Conservation (phyloP, 2,329 filamentous ascomycete species). For the Apiospora hydei region DNA sequence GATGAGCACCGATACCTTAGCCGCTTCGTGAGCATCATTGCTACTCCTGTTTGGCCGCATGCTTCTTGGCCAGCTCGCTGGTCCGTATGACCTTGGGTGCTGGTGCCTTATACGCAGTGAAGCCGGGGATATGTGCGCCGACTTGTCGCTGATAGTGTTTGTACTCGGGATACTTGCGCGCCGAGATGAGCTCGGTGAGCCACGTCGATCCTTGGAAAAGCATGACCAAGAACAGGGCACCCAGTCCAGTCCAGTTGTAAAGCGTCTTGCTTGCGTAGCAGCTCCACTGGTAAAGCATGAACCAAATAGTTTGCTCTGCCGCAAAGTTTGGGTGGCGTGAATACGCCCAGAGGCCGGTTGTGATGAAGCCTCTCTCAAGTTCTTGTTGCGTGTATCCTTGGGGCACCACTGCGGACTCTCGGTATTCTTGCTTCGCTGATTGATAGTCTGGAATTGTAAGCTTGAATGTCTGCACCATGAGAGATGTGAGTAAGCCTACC, state of each 20-base stretch:
- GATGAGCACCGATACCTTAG: not conserved
- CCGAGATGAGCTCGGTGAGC: constrained; percentile 83
- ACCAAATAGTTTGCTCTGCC: constrained; percentile 91
- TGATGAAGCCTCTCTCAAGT: constrained; percentile 88
- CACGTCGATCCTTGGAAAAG: constrained; percentile 91
- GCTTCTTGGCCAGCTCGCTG: constrained; percentile 56
- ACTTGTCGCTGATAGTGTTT: constrained; percentile 82
- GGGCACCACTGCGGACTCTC: constrained; percentile 74
- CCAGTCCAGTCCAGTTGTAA: constrained; percentile 81
- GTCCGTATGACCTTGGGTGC: constrained; percentile 52
- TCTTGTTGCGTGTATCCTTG: constrained; percentile 71
- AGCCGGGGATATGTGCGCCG: constrained; percentile 79
- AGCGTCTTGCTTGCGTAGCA: constrained; percentile 75
- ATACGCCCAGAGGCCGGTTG: constrained; percentile 84
- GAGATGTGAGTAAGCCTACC: constrained; percentile 51
- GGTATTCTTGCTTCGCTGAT: constrained; percentile 78
- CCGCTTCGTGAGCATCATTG: not conserved
- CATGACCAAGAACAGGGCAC: constrained; percentile 72
- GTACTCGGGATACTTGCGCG: constrained; percentile 89
- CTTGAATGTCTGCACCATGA: not conserved
- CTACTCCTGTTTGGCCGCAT: constrained; percentile 51
- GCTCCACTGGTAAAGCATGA: constrained; percentile 86
- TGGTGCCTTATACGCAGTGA: constrained; percentile 52
- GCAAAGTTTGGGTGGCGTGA: constrained; percentile 95
- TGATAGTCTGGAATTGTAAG: constrained; percentile 69